These are phyloP conservation scores for Podospora conica DNA, from an alignment of 495 filamentous ascomycete genomes.

Conservation along the genomic window DNA sequence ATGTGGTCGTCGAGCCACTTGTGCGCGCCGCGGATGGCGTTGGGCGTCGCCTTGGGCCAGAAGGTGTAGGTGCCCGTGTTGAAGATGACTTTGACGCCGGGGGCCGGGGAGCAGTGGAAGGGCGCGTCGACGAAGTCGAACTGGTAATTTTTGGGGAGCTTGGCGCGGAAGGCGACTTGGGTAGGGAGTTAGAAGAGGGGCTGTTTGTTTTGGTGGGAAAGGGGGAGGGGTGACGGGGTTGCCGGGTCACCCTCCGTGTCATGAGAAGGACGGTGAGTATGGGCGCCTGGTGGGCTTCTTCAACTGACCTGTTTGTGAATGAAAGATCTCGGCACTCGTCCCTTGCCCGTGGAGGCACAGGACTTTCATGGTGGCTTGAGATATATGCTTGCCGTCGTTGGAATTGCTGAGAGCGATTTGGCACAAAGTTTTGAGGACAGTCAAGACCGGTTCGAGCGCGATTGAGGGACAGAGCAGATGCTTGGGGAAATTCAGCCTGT, in stretches of 20 bases:
- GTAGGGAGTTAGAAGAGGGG: not conserved
- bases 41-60: slow-evolving; percentile 34
- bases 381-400: not conserved
- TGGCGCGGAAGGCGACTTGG: slow-evolving; percentile 27
- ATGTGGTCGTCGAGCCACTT: slow-evolving; percentile 45
- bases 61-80: slow-evolving; percentile 44
- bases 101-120: slow-evolving; percentile 36
- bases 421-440: not conserved
- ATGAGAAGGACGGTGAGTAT: not conserved
- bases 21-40: slow-evolving; percentile 35
- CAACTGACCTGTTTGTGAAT: slow-evolving; percentile 50
- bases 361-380: slow-evolving; percentile 42
- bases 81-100: slow-evolving; percentile 50
- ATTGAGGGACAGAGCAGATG: not conserved
- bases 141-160: slow-evolving; percentile 25
- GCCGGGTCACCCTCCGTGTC: no score
- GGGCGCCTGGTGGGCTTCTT: not conserved
- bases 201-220: not conserved
- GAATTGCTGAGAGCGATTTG: not conserved
- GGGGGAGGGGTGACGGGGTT: not conserved
- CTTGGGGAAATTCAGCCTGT: no score
- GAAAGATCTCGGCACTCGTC: slow-evolving; percentile 53
- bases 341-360: slow-evolving; percentile 61
- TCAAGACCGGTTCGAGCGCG: not conserved
- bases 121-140: slow-evolving; percentile 57